These are phyloP conservation scores for Podaxis rugospora DNA, from an alignment of 768 basidiomycete genomes.

Conservation along the genomic window DNA sequence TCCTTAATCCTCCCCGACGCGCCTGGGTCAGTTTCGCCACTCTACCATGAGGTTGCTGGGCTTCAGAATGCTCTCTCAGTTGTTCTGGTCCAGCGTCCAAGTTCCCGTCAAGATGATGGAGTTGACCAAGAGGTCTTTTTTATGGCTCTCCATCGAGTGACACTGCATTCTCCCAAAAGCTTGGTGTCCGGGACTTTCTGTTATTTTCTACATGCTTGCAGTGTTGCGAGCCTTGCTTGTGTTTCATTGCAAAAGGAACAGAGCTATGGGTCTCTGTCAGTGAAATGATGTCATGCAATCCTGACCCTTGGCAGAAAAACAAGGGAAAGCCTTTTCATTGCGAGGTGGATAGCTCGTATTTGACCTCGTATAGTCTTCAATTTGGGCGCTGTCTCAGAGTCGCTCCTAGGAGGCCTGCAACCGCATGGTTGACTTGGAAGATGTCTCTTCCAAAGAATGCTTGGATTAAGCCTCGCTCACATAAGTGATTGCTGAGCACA, in stretches of 20 bases:
- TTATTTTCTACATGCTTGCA: not conserved
- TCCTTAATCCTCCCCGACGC: not conserved
- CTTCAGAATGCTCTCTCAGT: not conserved
- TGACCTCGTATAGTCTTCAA: not conserved
- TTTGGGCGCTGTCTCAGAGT: not conserved
- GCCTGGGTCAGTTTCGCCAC: not conserved
- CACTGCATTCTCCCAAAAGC: not conserved
- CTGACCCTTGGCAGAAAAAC: not conserved
- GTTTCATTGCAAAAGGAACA: not conserved
- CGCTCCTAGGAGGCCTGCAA: not conserved
- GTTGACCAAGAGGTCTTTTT: not conserved
- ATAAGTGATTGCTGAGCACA: not conserved
- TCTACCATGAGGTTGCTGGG: not conserved
- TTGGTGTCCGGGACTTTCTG: not conserved
- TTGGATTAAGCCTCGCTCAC: not conserved
- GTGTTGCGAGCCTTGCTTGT: not conserved
- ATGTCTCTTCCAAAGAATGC: not conserved
- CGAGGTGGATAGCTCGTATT: not conserved
- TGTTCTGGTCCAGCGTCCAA: not conserved
- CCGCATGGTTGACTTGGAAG: not conserved
- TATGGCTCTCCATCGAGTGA: not conserved
- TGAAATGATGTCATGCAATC: not conserved
- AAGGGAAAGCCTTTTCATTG: not conserved
- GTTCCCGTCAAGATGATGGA: not conserved
- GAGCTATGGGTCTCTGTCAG: not conserved